Evolutionary conservation across 495 filamentous ascomycete genomes (phyloP), one percentile per base, ranked within the genome.

Genomic region (Hyaloscypha hepaticicola): DNA sequence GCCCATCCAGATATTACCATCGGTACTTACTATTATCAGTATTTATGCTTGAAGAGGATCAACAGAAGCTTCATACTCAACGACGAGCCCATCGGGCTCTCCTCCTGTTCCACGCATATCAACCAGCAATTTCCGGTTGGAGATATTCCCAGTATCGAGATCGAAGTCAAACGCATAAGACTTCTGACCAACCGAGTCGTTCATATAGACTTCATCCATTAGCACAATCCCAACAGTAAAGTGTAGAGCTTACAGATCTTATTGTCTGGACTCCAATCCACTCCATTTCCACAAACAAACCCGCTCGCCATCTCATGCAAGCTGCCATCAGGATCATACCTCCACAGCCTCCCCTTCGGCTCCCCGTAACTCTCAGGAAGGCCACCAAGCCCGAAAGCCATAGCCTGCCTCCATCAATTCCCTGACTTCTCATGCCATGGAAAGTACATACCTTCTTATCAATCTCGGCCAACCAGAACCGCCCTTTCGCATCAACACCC

Each of bases 261-360:
- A 60, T 74, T 74, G 63, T 77, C 72, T 24, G 68, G 70, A 66
- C 73, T 77, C 72, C 72, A 75, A 51, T 69, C 70, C 24, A 77
- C 59, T 1, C 75, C 72, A 66, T 77, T 77, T 16, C 73, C 72
- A 60, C 70, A 74, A 9, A 75, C 49, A 11, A 77, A 53, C 11
- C 66, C 71, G 9, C 50, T 33, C 24, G 68, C 45, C 72, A 74
- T 74, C 55, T 66, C 38, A 65, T 74, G 67, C 24, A 75, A 55
- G 48, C 64, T 68, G 0, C 69, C 72, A 63, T 72, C 73, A 1
- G 73, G 75, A 56, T 75, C 72, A 71, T 73, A 77, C 51, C 75
- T 64, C 75, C 75, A 75, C 7, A 77, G 56, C 21, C 59, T 31
- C 4, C 65, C 60, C n/a, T 63, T 63, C 14, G 59, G 59, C 26